Evolutionary conservation across 192 early-diverging fungal genomes (phyloP).

Genomic region (Umbelopsis ramanniana): DNA sequence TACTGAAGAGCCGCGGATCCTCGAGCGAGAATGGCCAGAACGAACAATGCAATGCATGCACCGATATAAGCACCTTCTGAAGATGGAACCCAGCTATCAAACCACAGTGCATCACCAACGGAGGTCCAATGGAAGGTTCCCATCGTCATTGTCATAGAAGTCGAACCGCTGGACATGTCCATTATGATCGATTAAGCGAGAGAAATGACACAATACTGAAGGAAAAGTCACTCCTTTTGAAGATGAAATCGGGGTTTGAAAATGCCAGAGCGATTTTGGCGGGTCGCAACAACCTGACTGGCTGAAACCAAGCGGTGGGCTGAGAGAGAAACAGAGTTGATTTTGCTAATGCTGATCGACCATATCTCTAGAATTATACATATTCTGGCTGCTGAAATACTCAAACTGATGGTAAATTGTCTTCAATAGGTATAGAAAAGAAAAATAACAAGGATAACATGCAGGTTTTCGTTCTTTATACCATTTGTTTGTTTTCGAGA

Average conservation of each 20-base stretch:
- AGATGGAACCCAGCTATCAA: constrained; percentile 42
- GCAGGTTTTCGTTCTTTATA: no score
- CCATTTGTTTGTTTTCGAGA: no score
- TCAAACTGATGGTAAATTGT: no score
- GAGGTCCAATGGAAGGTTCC: constrained; percentile 44
- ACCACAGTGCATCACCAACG: constrained; percentile 48
- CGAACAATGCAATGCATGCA: constrained; percentile 48
- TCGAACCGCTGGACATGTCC: constrained; percentile 3
- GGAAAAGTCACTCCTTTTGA: background rate
- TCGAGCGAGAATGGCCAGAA: constrained; percentile 49
- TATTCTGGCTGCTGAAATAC: no score
- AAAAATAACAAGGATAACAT: no score
- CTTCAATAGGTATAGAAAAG: no score
- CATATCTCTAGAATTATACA: no score
- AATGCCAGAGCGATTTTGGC: background rate
- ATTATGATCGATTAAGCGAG: background rate
- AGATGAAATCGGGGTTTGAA: no score
- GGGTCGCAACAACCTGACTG: background rate
- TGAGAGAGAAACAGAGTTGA: no score
- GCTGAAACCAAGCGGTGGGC: background rate
- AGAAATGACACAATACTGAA: background rate
- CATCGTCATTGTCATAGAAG: constrained; percentile 27
- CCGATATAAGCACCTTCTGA: constrained; percentile 53
- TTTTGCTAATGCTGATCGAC: no score
- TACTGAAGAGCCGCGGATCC: constrained; percentile 45